A percentile compares a stretch with the other conserved stretches of the same genome.
Evolutionary conservation across 2,329 filamentous ascomycete species (phyloP).

Genomic region (Phaeomoniella chlamydospora): DNA sequence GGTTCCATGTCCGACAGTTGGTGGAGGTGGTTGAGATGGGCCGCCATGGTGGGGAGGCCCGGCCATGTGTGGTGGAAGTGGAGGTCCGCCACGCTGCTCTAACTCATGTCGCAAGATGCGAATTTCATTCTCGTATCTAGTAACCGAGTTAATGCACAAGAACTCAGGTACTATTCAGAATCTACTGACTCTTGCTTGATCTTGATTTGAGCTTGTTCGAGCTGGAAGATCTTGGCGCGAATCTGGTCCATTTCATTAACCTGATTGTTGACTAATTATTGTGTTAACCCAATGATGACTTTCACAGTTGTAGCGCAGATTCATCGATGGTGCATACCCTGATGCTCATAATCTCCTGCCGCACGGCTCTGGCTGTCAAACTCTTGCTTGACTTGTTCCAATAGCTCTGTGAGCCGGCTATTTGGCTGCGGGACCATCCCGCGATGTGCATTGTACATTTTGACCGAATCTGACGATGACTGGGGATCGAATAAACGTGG

Average conservation of each 20-base stretch:
- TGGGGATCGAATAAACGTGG: too few relatives aligned
- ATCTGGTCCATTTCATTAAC: constrained; percentile 93
- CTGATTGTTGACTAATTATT: constrained; percentile 61
- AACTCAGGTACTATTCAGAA: constrained; percentile 1
- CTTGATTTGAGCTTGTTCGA: constrained; percentile 78
- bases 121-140: constrained; percentile 88
- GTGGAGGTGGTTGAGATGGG: constrained; percentile 72
- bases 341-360: constrained; percentile 79
- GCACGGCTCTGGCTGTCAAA: constrained; percentile 75
- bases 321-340: constrained; percentile 51
- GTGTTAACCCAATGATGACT: not conserved
- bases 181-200: constrained; percentile 76
- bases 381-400: constrained; percentile 81
- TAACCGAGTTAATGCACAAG: too few relatives aligned
- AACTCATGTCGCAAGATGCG: constrained; percentile 75
- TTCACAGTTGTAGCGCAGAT: not conserved
- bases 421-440: constrained; percentile 52
- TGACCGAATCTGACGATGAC: too few relatives aligned
- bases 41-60: constrained; percentile 64
- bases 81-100: constrained; percentile 50
- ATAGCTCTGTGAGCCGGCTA: constrained; percentile 72
- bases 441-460: constrained; percentile 79
- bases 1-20: constrained; percentile 69
- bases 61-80: constrained; percentile 54
- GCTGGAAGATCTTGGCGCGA: constrained; percentile 77